Percentiles rank a stretch among this genome's conserved stretches.
Conservation (phyloP, 2,329 filamentous ascomycete genomes). For the Colletotrichum plurivorum region DNA sequence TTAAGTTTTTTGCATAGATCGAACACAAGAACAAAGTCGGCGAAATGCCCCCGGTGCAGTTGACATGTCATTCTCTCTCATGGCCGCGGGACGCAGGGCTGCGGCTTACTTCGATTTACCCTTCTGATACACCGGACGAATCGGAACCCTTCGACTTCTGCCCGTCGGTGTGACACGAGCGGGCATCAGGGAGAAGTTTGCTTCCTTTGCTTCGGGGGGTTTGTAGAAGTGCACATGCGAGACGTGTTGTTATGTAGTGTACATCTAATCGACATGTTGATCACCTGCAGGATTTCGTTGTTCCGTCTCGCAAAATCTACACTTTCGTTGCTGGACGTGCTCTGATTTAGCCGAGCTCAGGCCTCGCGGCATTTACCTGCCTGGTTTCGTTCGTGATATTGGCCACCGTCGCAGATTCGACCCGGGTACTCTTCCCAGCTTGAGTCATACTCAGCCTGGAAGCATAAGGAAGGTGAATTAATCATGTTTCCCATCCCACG, state of each 20-base stretch:
- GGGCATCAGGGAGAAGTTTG: not conserved
- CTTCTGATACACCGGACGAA: conserved; percentile 18
- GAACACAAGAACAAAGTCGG: not conserved
- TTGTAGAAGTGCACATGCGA: too few species aligned
- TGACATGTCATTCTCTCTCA: conserved; percentile 1
- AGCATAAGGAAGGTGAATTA: not conserved
- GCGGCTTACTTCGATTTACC: conserved; percentile 7
- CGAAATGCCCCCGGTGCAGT: not conserved
- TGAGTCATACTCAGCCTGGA: not conserved
- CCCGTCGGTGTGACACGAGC: conserved; percentile 21
- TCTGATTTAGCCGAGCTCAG: not conserved
- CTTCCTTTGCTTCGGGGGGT: too few species aligned
- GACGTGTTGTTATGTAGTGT: too few species aligned
- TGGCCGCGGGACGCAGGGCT: conserved; percentile 8
- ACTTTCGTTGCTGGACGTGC: too few species aligned
- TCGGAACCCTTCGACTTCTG: conserved; percentile 15
- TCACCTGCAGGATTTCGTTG: too few species aligned
- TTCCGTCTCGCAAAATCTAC: too few species aligned
- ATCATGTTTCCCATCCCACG: too few species aligned
- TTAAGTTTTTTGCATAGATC: conserved; percentile 21
- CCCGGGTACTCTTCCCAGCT: not conserved
- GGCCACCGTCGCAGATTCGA: not conserved
- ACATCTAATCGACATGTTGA: too few species aligned
- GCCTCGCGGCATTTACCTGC: not conserved
- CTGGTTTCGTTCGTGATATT: not conserved